phyloP scores from a whole-genome alignment of 139 green algal genomes.

The Ulvella scutata region DNA sequence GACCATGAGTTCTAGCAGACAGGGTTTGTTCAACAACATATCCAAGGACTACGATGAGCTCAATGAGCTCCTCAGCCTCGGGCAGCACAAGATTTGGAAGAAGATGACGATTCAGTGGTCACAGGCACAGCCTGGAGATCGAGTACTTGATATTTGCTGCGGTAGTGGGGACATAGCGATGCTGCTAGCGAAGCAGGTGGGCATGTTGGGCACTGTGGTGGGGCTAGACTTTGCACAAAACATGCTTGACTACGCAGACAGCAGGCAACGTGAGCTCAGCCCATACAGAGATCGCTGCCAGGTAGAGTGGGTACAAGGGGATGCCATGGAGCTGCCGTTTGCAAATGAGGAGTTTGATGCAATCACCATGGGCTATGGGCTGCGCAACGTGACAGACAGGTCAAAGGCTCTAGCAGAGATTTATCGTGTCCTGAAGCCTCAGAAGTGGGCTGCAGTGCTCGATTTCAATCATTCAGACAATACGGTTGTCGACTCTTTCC shows the following conservation, averaged over 20 bases:
- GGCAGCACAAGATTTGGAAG: slow-evolving; percentile 92
- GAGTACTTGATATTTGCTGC: slow-evolving; percentile 83
- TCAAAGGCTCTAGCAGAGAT: slow-evolving; percentile 51
- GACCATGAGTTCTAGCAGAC: background rate
- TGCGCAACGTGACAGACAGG: slow-evolving; percentile 78
- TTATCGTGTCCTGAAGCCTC: slow-evolving; percentile 68
- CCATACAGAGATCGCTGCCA: background rate
- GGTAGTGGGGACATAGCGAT: slow-evolving; percentile 84
- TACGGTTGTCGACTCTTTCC: slow-evolving; percentile 35
- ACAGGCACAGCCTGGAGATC: slow-evolving; percentile 21
- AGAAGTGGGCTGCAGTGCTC: slow-evolving; percentile 54
- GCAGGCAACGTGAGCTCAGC: slow-evolving; percentile 9
- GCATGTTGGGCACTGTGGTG: slow-evolving; percentile 37
- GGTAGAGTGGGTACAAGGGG: slow-evolving; percentile 72
- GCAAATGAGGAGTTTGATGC: slow-evolving; percentile 61
- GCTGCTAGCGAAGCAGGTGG: slow-evolving; percentile 61
- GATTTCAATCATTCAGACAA: slow-evolving; percentile 92
- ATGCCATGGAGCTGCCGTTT: slow-evolving; percentile 84
- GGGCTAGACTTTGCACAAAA: slow-evolving; percentile 86
- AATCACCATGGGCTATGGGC: slow-evolving; percentile 89
- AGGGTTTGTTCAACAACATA: background rate
- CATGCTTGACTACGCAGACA: slow-evolving; percentile 60
- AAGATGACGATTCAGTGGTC: slow-evolving; percentile 78
- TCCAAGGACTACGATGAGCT: slow-evolving; percentile 32
- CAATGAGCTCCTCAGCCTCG: slow-evolving; percentile 83